Evolutionary conservation across 306 rosid species (phyloP).

Genomic region (Spatholobus suberectus): DNA sequence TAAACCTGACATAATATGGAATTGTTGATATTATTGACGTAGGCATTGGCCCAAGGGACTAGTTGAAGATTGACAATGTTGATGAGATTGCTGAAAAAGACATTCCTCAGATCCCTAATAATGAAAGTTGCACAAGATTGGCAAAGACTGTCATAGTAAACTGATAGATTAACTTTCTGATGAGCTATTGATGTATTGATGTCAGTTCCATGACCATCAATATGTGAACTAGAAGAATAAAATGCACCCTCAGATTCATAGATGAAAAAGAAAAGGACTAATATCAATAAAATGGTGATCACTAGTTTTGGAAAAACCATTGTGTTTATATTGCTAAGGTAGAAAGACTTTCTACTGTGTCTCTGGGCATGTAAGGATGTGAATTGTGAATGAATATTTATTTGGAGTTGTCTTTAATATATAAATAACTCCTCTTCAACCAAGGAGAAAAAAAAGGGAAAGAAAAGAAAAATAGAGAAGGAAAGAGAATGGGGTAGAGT

Average conservation of each 20-base stretch:
- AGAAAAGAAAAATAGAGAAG: not conserved
- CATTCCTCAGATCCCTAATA: conserved; percentile 42
- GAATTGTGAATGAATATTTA: conserved; percentile 13
- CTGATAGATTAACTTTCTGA: conserved; percentile 60
- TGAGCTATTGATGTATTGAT: not conserved
- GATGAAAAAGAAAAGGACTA: conserved; percentile 39
- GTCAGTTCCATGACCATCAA: not conserved
- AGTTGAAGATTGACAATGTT: conserved; percentile 59
- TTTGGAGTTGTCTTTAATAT: conserved; percentile 2
- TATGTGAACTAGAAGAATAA: conserved; percentile 27
- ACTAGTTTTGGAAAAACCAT: conserved; percentile 46
- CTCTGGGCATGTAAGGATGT: not conserved
- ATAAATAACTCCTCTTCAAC: not conserved
- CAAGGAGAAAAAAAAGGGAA: not conserved
- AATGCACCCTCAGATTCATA: conserved; percentile 40
- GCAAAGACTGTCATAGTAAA: conserved; percentile 58
- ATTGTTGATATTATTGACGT: conserved; percentile 38
- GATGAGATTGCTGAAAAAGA: conserved; percentile 52
- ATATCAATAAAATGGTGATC: conserved; percentile 28
- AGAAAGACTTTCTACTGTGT: not conserved
- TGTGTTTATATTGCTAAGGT: not conserved
- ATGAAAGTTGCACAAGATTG: conserved; percentile 53
- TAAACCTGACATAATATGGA: conserved; percentile 63
- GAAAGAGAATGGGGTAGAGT: not conserved
- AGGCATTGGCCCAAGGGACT: conserved; percentile 63